Evolutionary conservation across 2,329 filamentous ascomycete genomes (phyloP), one percentile per base, ranked within the genome.

Genomic region (Aspergillus ruber): DNA sequence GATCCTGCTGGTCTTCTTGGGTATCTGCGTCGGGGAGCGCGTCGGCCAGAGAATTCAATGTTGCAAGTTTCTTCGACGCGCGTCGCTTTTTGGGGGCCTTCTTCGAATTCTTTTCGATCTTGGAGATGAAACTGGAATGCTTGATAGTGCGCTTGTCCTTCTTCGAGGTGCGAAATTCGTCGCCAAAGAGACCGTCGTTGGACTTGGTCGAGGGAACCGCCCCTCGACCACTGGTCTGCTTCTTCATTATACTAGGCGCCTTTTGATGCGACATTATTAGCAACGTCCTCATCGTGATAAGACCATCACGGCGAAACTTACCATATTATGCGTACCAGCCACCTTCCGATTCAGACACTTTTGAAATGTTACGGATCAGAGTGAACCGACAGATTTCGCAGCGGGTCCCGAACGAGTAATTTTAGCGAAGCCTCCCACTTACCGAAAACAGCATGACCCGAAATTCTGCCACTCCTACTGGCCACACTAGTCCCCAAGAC

Each of bases 71-170:
- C 67, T 90, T 90, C 51, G 76, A 79, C 0, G 87, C 83, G 4
- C 85, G 71, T 55, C 86, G 76, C 6, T 83, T 78, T 66, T 85
- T 84, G n/a, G 77, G 73, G 7, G 76, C 66, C 62, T 77, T 82
- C 46, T 66, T 66, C 45, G 69, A 63, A 6, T 75, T 70, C 56
- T 90, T 88, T 55, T 83, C 74, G 59, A 95, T 86, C 53, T 84
- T 86, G 17, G 82, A 84, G 23, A 95, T 75, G 55, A 97, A 89
- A 12, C 83, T 72, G 0, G 86, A 85, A 74, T 88, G 88, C 64
- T 90, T 90, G 59, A 94, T 88, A 29, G 78, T 73, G 20, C 85
- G 86, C 74, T 91, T 95, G 73, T 94, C 88, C 63, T 81, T 84
- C 70, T 96, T 97, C 53, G 78, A 83, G 46, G 82, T 79, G 51